Conservation (phyloP, 495 filamentous ascomycete genomes). For the Aspergillus bertholletiae region DNA sequence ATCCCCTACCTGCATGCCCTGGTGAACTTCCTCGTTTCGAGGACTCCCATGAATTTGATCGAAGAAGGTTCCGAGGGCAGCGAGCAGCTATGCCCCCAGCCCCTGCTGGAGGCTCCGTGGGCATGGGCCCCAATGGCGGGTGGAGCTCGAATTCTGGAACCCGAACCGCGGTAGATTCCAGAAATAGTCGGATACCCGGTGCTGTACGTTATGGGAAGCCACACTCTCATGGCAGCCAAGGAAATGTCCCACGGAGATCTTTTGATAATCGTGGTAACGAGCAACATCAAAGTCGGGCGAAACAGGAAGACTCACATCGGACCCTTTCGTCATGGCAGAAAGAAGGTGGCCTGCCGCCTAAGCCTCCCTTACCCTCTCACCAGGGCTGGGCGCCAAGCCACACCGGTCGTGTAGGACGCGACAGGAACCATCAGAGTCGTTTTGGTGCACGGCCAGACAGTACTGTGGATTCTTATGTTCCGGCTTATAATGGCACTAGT, state of each 20-base stretch:
- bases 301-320: slow-evolving; percentile 17
- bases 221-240: slow-evolving; percentile 20
- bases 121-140: slow-evolving; percentile 65
- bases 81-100: slow-evolving; percentile 79
- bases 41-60: slow-evolving; percentile 93
- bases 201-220: slow-evolving; percentile 24
- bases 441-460: slow-evolving; percentile 23
- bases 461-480: slow-evolving; percentile 40
- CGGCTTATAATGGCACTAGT: slow-evolving; percentile 25
- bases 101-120: slow-evolving; percentile 83
- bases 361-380: slow-evolving; percentile 29
- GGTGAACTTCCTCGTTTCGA: slow-evolving; percentile 84
- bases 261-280: slow-evolving; percentile 18
- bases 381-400: slow-evolving; percentile 29
- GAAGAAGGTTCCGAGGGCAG: slow-evolving; percentile 79
- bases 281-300: slow-evolving; percentile 1
- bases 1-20: slow-evolving; percentile 74
- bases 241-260: slow-evolving; percentile 21
- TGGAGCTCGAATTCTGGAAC: slow-evolving; percentile 39
- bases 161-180: slow-evolving; percentile 24
- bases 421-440: slow-evolving; percentile 25
- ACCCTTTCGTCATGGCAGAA: slow-evolving; percentile 24
- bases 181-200: slow-evolving; percentile 33
- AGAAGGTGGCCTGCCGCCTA: slow-evolving; percentile 38
- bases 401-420: slow-evolving; percentile 28